Conservation (phyloP, 2,329 filamentous ascomycete species). For the Fusarium sp. region DNA sequence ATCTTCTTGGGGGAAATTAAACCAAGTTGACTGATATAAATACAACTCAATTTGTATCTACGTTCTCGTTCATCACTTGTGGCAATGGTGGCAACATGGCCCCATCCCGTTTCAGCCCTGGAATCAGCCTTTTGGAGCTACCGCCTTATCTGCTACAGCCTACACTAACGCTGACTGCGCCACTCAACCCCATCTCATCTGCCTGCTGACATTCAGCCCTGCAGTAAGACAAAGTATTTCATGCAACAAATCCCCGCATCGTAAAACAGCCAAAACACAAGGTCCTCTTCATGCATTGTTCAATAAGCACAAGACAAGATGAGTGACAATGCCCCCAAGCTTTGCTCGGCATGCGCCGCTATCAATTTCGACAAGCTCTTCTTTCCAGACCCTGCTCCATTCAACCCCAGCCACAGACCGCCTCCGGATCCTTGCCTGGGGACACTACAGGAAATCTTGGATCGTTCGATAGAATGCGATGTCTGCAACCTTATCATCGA, state of each 20-base stretch:
- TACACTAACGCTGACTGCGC: background rate
- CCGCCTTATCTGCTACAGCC: background rate
- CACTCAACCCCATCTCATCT: background rate
- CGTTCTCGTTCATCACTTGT: background rate
- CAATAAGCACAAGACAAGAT: background rate
- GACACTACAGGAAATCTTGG: background rate
- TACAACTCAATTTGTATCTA: background rate
- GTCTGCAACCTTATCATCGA: slow-evolving; percentile 11
- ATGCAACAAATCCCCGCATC: background rate
- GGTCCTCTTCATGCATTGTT: background rate
- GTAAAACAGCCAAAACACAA: background rate
- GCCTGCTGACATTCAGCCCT: background rate
- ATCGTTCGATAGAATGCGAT: background rate
- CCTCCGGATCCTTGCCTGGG: background rate
- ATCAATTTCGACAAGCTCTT: slow-evolving; percentile 7
- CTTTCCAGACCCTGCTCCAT: background rate
- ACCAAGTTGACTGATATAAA: background rate
- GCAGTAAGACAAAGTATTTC: background rate
- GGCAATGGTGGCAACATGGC: too few relatives aligned
- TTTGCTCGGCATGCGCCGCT: background rate
- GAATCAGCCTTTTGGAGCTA: background rate
- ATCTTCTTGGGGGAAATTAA: background rate
- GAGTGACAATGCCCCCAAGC: fast-evolving
- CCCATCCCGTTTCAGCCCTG: background rate
- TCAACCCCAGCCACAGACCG: too few relatives aligned